phyloP scores from a whole-genome alignment of 2,329 filamentous ascomycete species.

The Fusarium ramigenum region DNA sequence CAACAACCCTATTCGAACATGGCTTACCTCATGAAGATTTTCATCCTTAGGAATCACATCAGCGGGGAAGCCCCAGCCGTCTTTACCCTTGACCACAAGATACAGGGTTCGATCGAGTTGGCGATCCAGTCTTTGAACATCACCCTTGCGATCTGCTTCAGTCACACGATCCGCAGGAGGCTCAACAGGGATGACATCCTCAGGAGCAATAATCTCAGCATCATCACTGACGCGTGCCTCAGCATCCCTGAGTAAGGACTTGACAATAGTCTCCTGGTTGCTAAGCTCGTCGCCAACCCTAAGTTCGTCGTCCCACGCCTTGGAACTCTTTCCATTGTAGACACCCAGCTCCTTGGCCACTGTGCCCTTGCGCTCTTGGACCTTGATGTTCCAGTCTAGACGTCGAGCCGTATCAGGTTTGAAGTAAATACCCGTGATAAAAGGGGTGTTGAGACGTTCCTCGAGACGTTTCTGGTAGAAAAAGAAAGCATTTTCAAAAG shows the following conservation, averaged over 20 bases:
- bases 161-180: constrained; percentile 75
- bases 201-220: constrained; percentile 65
- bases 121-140: constrained; percentile 81
- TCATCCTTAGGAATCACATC: constrained; percentile 75
- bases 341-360: constrained; percentile 85
- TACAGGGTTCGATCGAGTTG: constrained; percentile 85
- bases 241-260: constrained; percentile 79
- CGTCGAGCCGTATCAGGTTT: constrained; percentile 87
- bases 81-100: constrained; percentile 78
- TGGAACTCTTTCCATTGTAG: constrained; percentile 75
- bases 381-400: constrained; percentile 90
- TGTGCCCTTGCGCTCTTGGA: constrained; percentile 75
- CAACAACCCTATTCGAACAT: background rate
- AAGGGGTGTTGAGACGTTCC: constrained; percentile 87
- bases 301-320: constrained; percentile 92
- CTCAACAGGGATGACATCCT: constrained; percentile 74
- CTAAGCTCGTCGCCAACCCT: constrained; percentile 76
- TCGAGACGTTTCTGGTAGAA: constrained; percentile 98
- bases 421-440: constrained; percentile 93
- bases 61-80: constrained; percentile 86
- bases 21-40: constrained; percentile 80
- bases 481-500: constrained; percentile 93
- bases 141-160: constrained; percentile 79
- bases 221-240: constrained; percentile 70
- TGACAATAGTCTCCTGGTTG: constrained; percentile 70